Base-by-base conservation (phyloP, 805 yeast genomes). In the Barnettozyma wickerhamii region DNA sequence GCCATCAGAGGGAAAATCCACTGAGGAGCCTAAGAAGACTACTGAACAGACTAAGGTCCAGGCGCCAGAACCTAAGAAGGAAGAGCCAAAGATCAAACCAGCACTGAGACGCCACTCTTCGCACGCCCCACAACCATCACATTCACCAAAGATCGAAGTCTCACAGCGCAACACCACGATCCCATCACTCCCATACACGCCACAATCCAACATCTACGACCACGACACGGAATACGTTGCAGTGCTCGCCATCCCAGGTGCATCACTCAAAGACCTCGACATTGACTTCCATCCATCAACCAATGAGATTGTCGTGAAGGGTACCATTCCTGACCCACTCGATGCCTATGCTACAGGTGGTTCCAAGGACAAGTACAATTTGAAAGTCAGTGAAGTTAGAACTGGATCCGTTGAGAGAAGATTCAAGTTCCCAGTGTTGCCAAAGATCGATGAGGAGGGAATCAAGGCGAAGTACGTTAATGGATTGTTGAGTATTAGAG, bases 231-330 rank as follows among this genome's bases (percentile, higher is more conserved):
- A 62, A 14, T 79, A 77, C 47, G 53, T 66, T 13, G 68, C 77
- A 10, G 72, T 72, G 1, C 55, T 77, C 10, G 72, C 81, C 4
- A 55, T 79, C 19, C 78, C 84, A n/a, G 84, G 84, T 35, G 79
- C 80, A 3, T 63, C 67, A 24, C 70, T 75, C 18, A 68, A 69
- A 30, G 68, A 73, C 14, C 69, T 79, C 47, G 73, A 71, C 37
- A 68, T 79, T 31, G 80, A 79, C 50, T 78, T 67, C 58, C 84
- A 79, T 50, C 79, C 83, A 28, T 65, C 79, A 2, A 66, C 74
- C 10, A 71, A 72, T 48, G 81, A 77, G 46, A 49, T 79, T 43
- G 63, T 73, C 14, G 61, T 79, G 28, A 73, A 71, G 44, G 84
- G 84, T 26, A 66, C 64, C 6, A 60, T 54, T 15, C 51, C 54